Percentiles rank a stretch among this genome's conserved stretches.
These are phyloP conservation scores for Pyronema domesticum DNA, from an alignment of 495 filamentous ascomycete genomes.

Conservation along the genomic window DNA sequence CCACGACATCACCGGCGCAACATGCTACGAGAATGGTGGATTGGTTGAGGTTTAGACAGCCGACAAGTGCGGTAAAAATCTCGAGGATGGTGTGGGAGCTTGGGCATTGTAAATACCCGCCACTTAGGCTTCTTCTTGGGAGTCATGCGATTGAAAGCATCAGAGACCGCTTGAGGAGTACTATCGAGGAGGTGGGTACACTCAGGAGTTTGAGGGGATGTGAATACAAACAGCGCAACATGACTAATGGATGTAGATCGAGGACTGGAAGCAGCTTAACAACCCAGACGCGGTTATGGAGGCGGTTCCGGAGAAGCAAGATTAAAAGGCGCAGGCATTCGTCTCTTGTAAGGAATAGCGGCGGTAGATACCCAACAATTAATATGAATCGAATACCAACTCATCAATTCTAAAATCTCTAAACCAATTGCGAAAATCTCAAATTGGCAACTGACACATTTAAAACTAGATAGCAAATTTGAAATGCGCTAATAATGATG, in stretches of 20 bases:
- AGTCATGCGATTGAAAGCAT: conserved; percentile 93
- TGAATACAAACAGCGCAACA: background rate
- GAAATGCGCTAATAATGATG: no score
- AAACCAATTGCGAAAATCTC: no score
- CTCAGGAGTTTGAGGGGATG: background rate
- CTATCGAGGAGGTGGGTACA: conserved; percentile 65
- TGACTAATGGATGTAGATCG: conserved; percentile 22
- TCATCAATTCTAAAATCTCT: no score
- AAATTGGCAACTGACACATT: no score
- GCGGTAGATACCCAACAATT: no score
- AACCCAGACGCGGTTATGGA: conserved; percentile 24
- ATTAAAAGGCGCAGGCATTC: background rate
- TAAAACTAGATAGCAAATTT: no score
- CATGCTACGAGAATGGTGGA: conserved; percentile 90
- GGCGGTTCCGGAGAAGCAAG: background rate
- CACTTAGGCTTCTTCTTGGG: conserved; percentile 65
- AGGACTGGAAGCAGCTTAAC: conserved; percentile 76
- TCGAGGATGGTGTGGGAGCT: conserved; percentile 96
- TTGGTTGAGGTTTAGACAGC: conserved; percentile 83
- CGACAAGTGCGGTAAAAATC: conserved; percentile 78
- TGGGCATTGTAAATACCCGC: conserved; percentile 80
- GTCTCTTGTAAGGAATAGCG: no score
- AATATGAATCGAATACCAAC: no score
- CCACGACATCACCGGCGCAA: conserved; percentile 56
- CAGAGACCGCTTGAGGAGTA: conserved; percentile 65